These are phyloP conservation scores for Aquilaria yunnanensis DNA, from an alignment of 345 rosid species.

Conservation along the genomic window DNA sequence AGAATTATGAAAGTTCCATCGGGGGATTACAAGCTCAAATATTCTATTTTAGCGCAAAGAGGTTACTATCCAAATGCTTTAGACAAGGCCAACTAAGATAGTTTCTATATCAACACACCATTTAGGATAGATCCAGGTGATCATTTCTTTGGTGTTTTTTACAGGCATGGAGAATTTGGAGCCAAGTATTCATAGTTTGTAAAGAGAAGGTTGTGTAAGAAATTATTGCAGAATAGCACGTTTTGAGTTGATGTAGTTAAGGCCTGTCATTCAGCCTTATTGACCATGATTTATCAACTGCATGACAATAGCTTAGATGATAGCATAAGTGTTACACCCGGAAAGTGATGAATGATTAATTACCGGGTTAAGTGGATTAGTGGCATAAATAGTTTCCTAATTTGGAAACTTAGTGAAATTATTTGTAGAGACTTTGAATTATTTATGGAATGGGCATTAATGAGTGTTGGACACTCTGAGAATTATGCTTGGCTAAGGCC, in stretches of 20 bases:
- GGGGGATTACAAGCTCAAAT: constrained; percentile 52
- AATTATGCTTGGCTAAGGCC: too few species aligned
- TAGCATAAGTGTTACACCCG: too few species aligned
- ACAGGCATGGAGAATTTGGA: constrained; percentile 92
- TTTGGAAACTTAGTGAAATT: too few species aligned
- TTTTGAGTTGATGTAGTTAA: constrained; percentile 63
- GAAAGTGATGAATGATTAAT: too few species aligned
- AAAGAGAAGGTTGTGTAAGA: constrained; percentile 70
- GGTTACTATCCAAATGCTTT: constrained; percentile 94
- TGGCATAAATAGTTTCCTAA: too few species aligned
- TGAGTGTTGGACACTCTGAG: too few species aligned
- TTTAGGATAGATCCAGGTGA: constrained; percentile 62
- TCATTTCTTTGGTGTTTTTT: constrained; percentile 88
- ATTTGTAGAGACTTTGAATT: too few species aligned
- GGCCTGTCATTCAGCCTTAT: constrained; percentile 64
- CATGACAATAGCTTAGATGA: constrained; percentile 74
- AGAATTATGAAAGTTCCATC: constrained; percentile 56
- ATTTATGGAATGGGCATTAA: too few species aligned
- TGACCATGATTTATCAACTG: constrained; percentile 63
- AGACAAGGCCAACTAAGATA: constrained; percentile 94
- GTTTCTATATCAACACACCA: constrained; percentile 90
- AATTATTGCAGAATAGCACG: constrained; percentile 55
- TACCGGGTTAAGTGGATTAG: too few species aligned
- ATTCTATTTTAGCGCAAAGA: constrained; percentile 76
- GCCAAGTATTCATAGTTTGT: constrained; percentile 90